Evolutionary conservation across 306 rosid species (phyloP).

Genomic region (Lablab purpureus): DNA sequence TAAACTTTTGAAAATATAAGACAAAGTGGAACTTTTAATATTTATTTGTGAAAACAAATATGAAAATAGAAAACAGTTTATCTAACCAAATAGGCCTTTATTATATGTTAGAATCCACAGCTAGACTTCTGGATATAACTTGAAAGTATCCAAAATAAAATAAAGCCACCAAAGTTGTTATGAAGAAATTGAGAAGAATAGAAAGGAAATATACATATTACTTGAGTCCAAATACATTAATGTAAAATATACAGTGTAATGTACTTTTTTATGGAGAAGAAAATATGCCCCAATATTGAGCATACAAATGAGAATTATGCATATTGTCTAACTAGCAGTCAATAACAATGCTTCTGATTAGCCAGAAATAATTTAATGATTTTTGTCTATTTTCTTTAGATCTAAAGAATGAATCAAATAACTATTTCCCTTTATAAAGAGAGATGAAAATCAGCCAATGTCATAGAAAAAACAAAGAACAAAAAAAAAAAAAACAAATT

Average conservation of each 20-base stretch:
- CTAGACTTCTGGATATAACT: constrained; percentile 9
- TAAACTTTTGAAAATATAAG: background rate
- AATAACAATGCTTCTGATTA: constrained; percentile 25
- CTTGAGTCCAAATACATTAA: constrained; percentile 19
- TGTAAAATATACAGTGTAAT: too few relatives aligned
- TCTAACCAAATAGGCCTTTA: background rate
- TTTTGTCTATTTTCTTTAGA: constrained; percentile 11
- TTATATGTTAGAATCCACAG: constrained; percentile 20
- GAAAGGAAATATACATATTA: background rate
- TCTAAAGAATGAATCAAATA: constrained; percentile 6
- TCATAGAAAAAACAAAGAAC: constrained; percentile 8
- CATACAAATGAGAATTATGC: constrained; percentile 15
- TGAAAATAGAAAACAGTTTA: background rate
- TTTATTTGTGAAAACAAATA: background rate
- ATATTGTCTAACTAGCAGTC: constrained; percentile 27
- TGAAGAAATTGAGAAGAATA: constrained; percentile 32
- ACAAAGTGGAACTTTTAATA: background rate
- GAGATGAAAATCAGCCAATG: constrained; percentile 29
- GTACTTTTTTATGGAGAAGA: background rate
- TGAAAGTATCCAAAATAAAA: constrained; percentile 29
- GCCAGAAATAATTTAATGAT: constrained; percentile 8
- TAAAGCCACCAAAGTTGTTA: constrained; percentile 12
- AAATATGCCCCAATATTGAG: background rate
- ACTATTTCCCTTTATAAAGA: background rate
- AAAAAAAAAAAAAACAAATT: constrained; percentile 28